A percentile compares a stretch with the other conserved stretches of the same genome.
Evolutionary conservation across 768 basidiomycete species (phyloP).

Genomic region (Hericium erinaceus): DNA sequence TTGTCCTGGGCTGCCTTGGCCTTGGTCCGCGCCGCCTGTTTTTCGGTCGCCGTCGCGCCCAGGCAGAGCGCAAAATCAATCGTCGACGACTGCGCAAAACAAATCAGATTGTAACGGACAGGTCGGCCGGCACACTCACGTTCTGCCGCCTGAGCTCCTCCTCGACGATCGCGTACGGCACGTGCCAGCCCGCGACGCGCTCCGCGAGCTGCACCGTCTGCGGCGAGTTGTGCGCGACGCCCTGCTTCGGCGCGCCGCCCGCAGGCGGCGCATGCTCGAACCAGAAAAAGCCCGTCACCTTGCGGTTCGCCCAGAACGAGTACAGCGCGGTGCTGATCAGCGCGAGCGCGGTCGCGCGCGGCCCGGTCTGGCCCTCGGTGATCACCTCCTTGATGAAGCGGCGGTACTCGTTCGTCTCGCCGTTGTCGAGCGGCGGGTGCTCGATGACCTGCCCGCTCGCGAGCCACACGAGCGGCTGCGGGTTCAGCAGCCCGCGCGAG

Average conservation of each 20-base stretch:
- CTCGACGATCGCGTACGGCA: conserved; percentile 76
- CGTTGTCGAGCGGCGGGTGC: conserved; percentile 85
- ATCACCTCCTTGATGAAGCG: conserved; percentile 94
- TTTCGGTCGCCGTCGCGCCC: conserved; percentile 79
- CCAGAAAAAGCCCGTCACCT: conserved; percentile 70
- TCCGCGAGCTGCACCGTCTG: conserved; percentile 84
- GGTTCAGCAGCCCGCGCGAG: conserved; percentile 82
- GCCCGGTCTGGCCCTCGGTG: conserved; percentile 90
- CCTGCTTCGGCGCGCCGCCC: conserved; percentile 33
- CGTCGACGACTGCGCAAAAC: conserved; percentile 68
- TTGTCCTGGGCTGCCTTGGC: conserved; percentile 31
- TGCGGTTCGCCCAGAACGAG: conserved; percentile 70
- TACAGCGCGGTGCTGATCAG: conserved; percentile 76
- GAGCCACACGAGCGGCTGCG: conserved; percentile 92
- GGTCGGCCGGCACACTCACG: conserved; percentile 40
- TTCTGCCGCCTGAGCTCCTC: conserved; percentile 94
- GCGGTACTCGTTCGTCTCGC: conserved; percentile 90
- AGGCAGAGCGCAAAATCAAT: conserved; percentile 94
- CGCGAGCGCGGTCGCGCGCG: conserved; percentile 84
- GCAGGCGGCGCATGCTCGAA: conserved; percentile 47
- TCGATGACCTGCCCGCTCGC: conserved; percentile 81
- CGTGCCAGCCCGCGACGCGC: conserved; percentile 84
- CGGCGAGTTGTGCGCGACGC: conserved; percentile 59
- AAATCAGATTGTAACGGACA: neutral
- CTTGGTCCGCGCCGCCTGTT: conserved; percentile 75